A percentile compares a stretch with the other conserved stretches of the same genome.
phyloP scores from a whole-genome alignment of 208 protist species.

The Leishmania aethiopica region DNA sequence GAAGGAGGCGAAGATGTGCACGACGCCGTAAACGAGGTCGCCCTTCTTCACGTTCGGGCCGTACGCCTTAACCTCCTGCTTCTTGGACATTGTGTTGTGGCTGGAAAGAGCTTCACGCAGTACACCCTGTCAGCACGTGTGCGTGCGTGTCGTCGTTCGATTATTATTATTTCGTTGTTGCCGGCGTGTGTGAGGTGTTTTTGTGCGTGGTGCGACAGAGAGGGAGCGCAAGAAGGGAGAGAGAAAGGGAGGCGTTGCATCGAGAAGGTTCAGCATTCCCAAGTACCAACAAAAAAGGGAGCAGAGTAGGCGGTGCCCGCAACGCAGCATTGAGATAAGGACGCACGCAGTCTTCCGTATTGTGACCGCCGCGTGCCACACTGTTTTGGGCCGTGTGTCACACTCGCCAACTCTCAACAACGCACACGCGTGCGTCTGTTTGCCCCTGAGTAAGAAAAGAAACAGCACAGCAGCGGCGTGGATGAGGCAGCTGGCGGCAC shows the following conservation, averaged over 20 bases:
- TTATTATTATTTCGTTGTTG: neutral
- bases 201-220: neutral
- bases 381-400: neutral
- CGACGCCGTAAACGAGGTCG: conserved; percentile 97
- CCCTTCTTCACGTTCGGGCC: conserved; percentile 90
- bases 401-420: no score
- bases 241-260: no score
- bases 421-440: neutral
- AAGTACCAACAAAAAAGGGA: neutral
- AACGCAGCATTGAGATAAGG: neutral
- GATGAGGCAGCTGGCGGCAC: neutral
- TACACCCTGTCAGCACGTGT: conserved; percentile 3
- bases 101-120: conserved; percentile 9
- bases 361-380: neutral
- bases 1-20: conserved; percentile 97
- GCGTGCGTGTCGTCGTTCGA: neutral
- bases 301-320: neutral
- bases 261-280: no score
- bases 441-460: neutral
- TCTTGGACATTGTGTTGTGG: conserved; percentile 93
- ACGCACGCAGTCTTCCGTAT: neutral
- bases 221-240: neutral
- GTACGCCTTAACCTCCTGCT: conserved; percentile 92
- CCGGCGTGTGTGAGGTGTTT: neutral
- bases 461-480: neutral